A percentile compares a stretch with the other conserved stretches of the same genome.
These are phyloP conservation scores for Colletotrichum sp. DNA, from an alignment of 2,329 filamentous ascomycete genomes.

Conservation along the genomic window DNA sequence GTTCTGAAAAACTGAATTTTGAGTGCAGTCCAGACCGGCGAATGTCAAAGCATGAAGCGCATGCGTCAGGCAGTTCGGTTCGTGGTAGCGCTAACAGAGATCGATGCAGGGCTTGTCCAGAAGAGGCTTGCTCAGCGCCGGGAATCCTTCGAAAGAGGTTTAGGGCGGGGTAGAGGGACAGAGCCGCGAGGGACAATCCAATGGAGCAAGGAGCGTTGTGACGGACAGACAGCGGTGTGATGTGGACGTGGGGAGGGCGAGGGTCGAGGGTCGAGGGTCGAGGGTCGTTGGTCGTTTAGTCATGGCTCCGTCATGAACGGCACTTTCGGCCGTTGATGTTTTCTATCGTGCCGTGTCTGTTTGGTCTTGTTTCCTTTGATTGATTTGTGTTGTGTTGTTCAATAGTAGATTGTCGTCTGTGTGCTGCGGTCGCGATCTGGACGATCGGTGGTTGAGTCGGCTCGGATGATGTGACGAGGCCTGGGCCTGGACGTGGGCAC, in stretches of 20 bases:
- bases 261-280: not conserved
- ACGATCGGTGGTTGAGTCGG: not conserved
- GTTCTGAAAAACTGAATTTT: not conserved
- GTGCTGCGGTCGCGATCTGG: not conserved
- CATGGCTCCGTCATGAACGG: not conserved
- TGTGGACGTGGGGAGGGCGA: not conserved
- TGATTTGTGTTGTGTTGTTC: not conserved
- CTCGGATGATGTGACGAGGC: not conserved
- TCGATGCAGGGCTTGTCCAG: not conserved
- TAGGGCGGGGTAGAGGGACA: slow-evolving; percentile 11
- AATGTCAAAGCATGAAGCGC: not conserved
- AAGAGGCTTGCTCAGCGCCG: not conserved
- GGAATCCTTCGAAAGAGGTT: slow-evolving; percentile 6
- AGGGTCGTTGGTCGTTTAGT: not conserved
- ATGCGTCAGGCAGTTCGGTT: not conserved
- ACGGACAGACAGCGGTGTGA: slow-evolving; percentile 9
- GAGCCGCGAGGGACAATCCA: slow-evolving; percentile 1
- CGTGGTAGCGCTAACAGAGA: not conserved
- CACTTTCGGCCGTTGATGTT: not conserved
- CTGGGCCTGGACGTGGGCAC: not conserved
- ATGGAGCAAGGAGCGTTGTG: not conserved
- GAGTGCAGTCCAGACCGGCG: not conserved
- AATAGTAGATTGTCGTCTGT: not conserved
- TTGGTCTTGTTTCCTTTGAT: not conserved
- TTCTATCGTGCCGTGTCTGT: not conserved